A percentile compares a stretch with the other conserved stretches of the same genome.
These are phyloP conservation scores for Choanephora cucurbitarum DNA, from an alignment of 371 early-diverging fungal genomes.

Conservation along the genomic window DNA sequence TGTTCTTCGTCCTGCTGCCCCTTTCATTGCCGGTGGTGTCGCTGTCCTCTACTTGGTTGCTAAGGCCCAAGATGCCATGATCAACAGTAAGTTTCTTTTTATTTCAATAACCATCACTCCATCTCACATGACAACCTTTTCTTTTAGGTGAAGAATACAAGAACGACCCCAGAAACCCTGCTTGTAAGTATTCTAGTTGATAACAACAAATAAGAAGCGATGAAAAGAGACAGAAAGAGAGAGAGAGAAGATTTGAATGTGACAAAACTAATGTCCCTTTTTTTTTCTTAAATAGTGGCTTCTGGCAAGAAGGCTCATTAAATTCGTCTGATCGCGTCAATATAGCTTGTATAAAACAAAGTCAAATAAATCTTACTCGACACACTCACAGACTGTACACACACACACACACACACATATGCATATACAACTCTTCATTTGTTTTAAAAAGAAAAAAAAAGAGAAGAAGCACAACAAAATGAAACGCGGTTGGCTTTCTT, in stretches of 20 bases:
- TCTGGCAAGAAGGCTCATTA: slow-evolving; percentile 59
- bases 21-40: slow-evolving; percentile 50
- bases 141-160: slow-evolving; percentile 50
- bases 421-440: too few species aligned
- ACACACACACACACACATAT: too few species aligned
- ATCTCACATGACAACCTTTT: slow-evolving; percentile 4
- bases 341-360: too few species aligned
- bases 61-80: slow-evolving; percentile 55
- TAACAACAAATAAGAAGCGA: background rate
- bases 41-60: slow-evolving; percentile 49
- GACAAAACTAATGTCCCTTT: background rate
- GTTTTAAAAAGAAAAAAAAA: too few species aligned
- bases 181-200: slow-evolving; percentile 39
- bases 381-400: background rate
- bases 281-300: slow-evolving; percentile 42
- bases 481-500: too few species aligned
- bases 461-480: too few species aligned
- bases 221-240: background rate
- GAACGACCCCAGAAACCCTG: slow-evolving; percentile 63
- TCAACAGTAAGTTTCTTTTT: slow-evolving; percentile 40
- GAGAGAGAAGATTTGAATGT: background rate
- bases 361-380: background rate
- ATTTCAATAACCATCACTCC: background rate
- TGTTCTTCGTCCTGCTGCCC: slow-evolving; percentile 49
- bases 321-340: slow-evolving; percentile 8